Evolutionary conservation across 495 filamentous ascomycete genomes (phyloP).

Genomic region (Tirmania nivea): DNA sequence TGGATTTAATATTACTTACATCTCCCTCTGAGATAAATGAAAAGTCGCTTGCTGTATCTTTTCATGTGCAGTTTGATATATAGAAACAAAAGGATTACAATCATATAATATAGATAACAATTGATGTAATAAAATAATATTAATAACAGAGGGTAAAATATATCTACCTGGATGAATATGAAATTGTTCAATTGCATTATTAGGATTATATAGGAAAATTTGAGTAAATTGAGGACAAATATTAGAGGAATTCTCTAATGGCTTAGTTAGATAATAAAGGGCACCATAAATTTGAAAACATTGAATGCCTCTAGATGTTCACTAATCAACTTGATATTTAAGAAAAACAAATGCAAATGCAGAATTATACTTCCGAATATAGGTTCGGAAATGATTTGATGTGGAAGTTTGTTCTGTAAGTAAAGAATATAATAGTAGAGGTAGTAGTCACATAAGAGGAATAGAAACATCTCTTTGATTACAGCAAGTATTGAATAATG

Average conservation of each 20-base stretch:
- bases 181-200: background rate
- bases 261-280: background rate
- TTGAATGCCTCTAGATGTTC: background rate
- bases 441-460: background rate
- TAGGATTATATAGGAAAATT: background rate
- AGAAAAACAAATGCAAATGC: background rate
- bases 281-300: background rate
- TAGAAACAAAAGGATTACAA: background rate
- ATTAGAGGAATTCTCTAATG: background rate
- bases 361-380: slow-evolving; percentile 4
- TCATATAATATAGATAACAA: background rate
- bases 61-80: background rate
- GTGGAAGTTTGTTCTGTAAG: background rate
- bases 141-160: background rate
- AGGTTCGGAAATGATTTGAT: background rate
- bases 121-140: background rate
- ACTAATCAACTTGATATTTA: background rate
- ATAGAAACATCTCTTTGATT: background rate
- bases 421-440: background rate
- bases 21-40: background rate
- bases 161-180: background rate
- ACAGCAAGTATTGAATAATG: background rate
- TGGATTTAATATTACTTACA: background rate
- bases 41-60: background rate
- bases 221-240: background rate